Evolutionary conservation across 2,329 filamentous ascomycete species (phyloP).

Genomic region (Zymoseptoria crescenta): DNA sequence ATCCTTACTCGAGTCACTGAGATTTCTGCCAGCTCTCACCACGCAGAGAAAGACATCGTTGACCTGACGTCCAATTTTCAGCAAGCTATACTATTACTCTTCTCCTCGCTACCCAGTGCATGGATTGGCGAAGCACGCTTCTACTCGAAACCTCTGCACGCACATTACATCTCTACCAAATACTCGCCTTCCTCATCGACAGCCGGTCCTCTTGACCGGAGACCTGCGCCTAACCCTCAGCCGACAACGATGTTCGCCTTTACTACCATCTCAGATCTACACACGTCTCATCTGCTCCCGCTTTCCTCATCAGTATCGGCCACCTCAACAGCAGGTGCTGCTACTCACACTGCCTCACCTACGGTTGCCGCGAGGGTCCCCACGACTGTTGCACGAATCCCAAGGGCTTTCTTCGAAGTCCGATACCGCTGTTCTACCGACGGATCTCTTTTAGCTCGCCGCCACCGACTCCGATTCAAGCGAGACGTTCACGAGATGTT

Average conservation of each 20-base stretch:
- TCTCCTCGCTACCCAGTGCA: conserved; percentile 31
- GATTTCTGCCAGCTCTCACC: background rate
- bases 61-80: conserved; percentile 15
- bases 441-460: conserved; percentile 36
- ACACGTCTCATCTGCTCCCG: conserved; percentile 21
- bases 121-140: conserved; percentile 39
- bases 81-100: conserved; percentile 25
- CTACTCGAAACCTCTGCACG: conserved; percentile 33
- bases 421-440: conserved; percentile 36
- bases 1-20: conserved; percentile 5
- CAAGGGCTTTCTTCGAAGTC: conserved; percentile 39
- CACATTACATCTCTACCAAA: conserved; percentile 22
- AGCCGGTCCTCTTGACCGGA: background rate
- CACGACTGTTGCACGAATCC: conserved; percentile 27
- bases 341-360: background rate
- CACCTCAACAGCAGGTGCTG: background rate
- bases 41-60: background rate
- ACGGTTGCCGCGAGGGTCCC: background rate
- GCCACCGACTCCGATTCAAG: background rate
- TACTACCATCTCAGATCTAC: conserved; percentile 31
- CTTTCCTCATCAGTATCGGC: background rate
- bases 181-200: background rate
- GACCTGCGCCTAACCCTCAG: conserved; percentile 5
- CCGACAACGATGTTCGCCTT: conserved; percentile 37
- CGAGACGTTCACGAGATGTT: conserved; percentile 41